Evolutionary conservation across 306 rosid genomes (phyloP), one percentile per base, ranked within the genome.

Genomic region (Quercus bicolor): DNA sequence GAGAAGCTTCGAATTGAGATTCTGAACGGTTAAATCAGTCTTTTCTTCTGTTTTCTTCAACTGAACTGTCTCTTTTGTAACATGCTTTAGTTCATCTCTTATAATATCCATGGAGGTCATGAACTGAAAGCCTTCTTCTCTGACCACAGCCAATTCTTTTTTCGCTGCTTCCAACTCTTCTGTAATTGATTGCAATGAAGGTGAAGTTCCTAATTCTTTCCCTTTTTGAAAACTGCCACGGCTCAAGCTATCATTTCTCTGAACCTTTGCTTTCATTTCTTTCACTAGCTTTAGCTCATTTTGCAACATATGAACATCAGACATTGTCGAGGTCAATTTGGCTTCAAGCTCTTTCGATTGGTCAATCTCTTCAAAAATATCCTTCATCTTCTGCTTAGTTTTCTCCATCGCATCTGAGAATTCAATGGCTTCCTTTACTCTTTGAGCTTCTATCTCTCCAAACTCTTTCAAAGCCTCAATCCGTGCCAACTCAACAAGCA

Each of bases 61-160:
- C 10, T 79, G 80, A 68, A 21, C 54, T 0, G 82, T 85, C 83
- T 87, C 91, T 14, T 78, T 70, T 3, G 81, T 90, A 23, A 90
- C 84, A 77, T 90, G 93, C 33, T 73, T 86, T 55, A 89, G 85
- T 80, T 95, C 97, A n/a, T 88, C 90, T 69, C 99, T 89, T 77
- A 93, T 84, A 9, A 91, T 83, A 90, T 95, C 99, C 93, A 93
- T 90, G 6, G 99, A 89, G 57, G 84, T 73, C 99, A 88, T 91
- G 80, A 84, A 90, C 84, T 93, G 97, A 79, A 91, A 91, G 3
- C 97, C 87, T 80, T 88, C 99, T 64, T 84, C 93, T 79, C 68
- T 89, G 9, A 85, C 84, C 60, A 76, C 71, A 82, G 89, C 91
- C 76, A 95, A 73, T 56, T 93, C 94, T 73, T 84, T 87, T 88